Base-by-base conservation (phyloP, 345 rosid species). In the Isatis tinctoria region DNA sequence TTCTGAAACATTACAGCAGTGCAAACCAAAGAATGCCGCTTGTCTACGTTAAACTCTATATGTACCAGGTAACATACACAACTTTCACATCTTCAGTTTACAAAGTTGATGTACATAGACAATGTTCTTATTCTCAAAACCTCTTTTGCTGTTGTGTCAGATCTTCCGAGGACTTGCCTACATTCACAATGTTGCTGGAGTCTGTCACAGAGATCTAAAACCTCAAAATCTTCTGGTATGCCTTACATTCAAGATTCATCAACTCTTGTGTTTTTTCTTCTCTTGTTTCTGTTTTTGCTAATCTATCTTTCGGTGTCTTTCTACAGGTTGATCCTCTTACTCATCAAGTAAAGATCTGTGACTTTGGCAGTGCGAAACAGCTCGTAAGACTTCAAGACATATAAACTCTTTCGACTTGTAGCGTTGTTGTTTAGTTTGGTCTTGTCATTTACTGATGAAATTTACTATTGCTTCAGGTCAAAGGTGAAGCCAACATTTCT, bases 321-420 rank as follows among this genome's bases (percentile, higher is more conserved):
- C 36, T 51, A 51, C 74, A 91, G 97, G 97, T 91, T 81, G 97
- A 91, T 85, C 97, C 97, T 59, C 91, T 86, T n/a, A 89, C 93
- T 10, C 90, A 86, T 67, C 90, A 84, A 73, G 90, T 84, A 70
- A 86, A 86, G 74, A 81, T 86, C 69, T 87, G 97, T 44, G 97
- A 91, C 81, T 91, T 91, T 85, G 97, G 97, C 64, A 91, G 97
- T 60, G 97, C 97, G 27, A 91, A 91, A 89, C 88, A 86, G 81
- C 85, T 91, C 5, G 97, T 89, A 85, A 74, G 89, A 75, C 32
- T 39, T 72, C 3, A 2, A 2, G 18, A 45, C 16, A 24, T 24
- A 57, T 39, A 22, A 20, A 14, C 16, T 49, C 35, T 40, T 49
- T 65, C 4, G 0, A 48, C 12, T 59, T 49, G 27, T 59, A 6